A percentile compares a stretch with the other conserved stretches of the same genome.
phyloP scores from a whole-genome alignment of 1,139 yeast genomes.

The Lodderomyces margitis region DNA sequence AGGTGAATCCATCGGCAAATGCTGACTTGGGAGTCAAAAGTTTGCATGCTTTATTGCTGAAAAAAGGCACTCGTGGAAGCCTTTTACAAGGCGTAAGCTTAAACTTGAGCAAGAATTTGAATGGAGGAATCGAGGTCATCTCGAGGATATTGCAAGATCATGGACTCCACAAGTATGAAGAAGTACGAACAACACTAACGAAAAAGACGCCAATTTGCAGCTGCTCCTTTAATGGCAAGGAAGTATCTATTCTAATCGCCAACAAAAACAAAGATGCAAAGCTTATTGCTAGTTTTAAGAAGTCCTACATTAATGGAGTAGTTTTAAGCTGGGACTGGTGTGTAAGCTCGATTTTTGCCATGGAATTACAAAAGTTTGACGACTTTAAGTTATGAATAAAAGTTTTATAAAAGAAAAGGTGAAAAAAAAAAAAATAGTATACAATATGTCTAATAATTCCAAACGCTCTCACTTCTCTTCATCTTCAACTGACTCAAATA shows the following conservation, averaged over 20 bases:
- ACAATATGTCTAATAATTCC: constrained; percentile 2
- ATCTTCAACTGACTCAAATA: no score
- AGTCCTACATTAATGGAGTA: constrained; percentile 19
- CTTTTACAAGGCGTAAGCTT: constrained; percentile 48
- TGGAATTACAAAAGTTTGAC: constrained; percentile 31
- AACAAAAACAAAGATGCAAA: constrained; percentile 46
- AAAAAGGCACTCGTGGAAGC: constrained; percentile 25
- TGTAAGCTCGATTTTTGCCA: constrained; percentile 55
- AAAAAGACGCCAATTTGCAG: constrained; percentile 7
- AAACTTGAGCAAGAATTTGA: constrained; percentile 58
- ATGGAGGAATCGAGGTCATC: constrained; percentile 67
- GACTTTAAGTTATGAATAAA: constrained; percentile 20
- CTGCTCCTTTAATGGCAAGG: constrained; percentile 10
- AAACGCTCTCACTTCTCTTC: no score
- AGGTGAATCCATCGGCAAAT: constrained; percentile 29
- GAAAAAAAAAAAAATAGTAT: constrained; percentile 1
- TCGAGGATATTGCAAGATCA: constrained; percentile 64
- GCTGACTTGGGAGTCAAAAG: constrained; percentile 28
- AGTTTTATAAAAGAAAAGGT: no score
- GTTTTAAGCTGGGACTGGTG: constrained; percentile 72
- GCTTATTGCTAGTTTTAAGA: constrained; percentile 39
- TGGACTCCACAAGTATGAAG: constrained; percentile 47
- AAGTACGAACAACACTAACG: constrained; percentile 24
- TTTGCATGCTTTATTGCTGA: constrained; percentile 1
- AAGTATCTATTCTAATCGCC: constrained; percentile 29